phyloP scores from a whole-genome alignment of 768 basidiomycete genomes.

The Russula griseocarnosa region DNA sequence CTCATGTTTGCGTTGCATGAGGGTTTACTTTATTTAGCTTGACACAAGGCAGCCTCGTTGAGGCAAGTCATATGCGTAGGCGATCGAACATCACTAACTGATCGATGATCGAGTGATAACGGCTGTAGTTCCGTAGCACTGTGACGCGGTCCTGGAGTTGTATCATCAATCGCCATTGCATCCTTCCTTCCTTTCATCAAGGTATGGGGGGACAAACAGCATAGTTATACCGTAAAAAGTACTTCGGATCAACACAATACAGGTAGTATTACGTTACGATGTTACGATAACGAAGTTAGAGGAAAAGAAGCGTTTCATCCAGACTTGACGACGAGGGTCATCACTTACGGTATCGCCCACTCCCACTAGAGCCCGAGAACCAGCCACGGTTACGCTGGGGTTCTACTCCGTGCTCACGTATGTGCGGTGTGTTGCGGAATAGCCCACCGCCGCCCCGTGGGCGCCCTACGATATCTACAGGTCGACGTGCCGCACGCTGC shows the following conservation, averaged over 20 bases:
- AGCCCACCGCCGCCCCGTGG: no score
- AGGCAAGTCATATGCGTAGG: slow-evolving; percentile 10
- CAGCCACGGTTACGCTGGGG: background rate
- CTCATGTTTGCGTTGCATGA: slow-evolving; percentile 11
- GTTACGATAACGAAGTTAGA: background rate
- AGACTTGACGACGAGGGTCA: background rate
- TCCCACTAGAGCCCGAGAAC: background rate
- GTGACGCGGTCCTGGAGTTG: background rate
- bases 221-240: background rate
- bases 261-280: background rate
- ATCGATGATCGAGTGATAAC: slow-evolving; percentile 14
- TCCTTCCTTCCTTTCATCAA: background rate
- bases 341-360: no score
- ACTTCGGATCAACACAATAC: background rate
- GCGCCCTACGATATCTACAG: no score
- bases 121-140: background rate
- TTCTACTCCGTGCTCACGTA: no score
- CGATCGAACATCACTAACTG: slow-evolving; percentile 8
- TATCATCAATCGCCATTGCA: background rate
- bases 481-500: no score
- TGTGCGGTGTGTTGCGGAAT: no score
- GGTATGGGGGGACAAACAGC: background rate
- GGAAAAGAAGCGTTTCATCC: no score
- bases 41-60: slow-evolving; percentile 18
- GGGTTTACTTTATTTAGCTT: background rate